Percentiles rank a stretch among this genome's conserved stretches.
phyloP scores from a whole-genome alignment of 2,329 filamentous ascomycete genomes.

The Trichoderma pleuroti region DNA sequence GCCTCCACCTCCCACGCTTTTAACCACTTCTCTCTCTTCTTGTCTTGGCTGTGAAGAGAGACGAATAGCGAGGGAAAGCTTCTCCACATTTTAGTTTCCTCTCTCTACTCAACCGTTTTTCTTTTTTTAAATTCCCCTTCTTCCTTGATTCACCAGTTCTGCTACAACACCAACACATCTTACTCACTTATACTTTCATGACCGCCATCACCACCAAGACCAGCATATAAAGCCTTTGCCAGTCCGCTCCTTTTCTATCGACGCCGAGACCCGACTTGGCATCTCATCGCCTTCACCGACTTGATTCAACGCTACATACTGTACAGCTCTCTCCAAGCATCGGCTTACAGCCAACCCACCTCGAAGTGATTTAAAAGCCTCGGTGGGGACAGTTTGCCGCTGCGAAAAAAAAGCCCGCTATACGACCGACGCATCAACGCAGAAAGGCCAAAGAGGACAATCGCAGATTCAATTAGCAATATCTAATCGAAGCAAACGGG shows the following conservation, averaged over 20 bases:
- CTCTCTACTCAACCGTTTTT: background rate
- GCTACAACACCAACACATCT: background rate
- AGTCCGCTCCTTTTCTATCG: background rate
- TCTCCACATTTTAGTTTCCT: background rate
- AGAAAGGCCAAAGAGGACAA: background rate
- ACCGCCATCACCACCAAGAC: background rate
- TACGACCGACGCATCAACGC: background rate
- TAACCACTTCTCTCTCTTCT: background rate
- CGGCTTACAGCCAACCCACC: conserved; percentile 1
- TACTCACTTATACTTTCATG: background rate
- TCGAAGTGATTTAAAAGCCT: background rate
- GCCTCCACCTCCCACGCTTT: conserved; percentile 19
- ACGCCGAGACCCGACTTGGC: background rate
- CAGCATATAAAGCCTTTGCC: background rate
- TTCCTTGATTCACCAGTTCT: background rate
- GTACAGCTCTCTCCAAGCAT: background rate
- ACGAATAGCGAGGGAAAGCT: background rate
- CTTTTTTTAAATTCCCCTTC: background rate
- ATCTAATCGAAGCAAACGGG: background rate
- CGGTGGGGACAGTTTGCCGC: background rate
- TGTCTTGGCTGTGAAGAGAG: conserved; percentile 5
- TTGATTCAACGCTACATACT: background rate
- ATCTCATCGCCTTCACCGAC: background rate
- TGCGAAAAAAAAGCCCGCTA: background rate
- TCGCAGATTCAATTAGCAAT: background rate